A percentile compares a stretch with the other conserved stretches of the same genome.
These are phyloP conservation scores for Globisporangium spinosum DNA, from an alignment of 352 stramenopile species.

Conservation along the genomic window DNA sequence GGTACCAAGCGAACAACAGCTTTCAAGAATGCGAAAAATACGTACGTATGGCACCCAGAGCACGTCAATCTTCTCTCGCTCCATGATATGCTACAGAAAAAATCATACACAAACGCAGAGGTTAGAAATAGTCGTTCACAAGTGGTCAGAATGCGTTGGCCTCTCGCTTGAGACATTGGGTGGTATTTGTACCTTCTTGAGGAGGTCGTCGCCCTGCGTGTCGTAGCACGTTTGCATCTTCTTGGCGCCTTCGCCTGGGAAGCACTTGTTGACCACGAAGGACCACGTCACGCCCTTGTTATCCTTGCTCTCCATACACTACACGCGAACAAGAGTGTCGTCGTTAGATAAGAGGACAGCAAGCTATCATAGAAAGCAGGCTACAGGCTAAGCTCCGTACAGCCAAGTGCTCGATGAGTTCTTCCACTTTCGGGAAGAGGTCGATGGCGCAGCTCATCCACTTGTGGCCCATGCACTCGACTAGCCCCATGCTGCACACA, in stretches of 20 bases:
- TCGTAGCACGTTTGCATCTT: conserved; percentile 68
- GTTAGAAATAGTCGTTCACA: neutral
- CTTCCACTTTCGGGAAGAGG: conserved; percentile 55
- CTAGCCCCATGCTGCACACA: conserved; percentile 56
- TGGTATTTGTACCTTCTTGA: conserved; percentile 38
- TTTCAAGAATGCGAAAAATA: neutral
- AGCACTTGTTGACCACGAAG: conserved; percentile 61
- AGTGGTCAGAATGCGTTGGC: neutral
- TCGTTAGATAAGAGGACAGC: conserved; percentile 2
- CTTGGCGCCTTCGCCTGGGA: conserved; percentile 37
- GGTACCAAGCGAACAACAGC: neutral
- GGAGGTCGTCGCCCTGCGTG: conserved; percentile 47
- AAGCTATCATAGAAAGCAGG: neutral
- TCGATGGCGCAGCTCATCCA: conserved; percentile 77
- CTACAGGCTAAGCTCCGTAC: conserved; percentile 21
- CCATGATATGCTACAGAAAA: conserved; percentile 41
- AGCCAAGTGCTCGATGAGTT: conserved; percentile 59
- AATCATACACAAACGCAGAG: neutral
- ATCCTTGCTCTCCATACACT: conserved; percentile 77
- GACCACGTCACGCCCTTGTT: conserved; percentile 72
- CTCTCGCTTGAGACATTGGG: neutral
- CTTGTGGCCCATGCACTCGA: conserved; percentile 75
- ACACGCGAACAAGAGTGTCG: neutral
- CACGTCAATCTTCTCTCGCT: conserved; percentile 44
- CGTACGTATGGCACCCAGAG: conserved; percentile 73